Base-by-base conservation (phyloP, 345 rosid genomes). In the Alliaria petiolata region DNA sequence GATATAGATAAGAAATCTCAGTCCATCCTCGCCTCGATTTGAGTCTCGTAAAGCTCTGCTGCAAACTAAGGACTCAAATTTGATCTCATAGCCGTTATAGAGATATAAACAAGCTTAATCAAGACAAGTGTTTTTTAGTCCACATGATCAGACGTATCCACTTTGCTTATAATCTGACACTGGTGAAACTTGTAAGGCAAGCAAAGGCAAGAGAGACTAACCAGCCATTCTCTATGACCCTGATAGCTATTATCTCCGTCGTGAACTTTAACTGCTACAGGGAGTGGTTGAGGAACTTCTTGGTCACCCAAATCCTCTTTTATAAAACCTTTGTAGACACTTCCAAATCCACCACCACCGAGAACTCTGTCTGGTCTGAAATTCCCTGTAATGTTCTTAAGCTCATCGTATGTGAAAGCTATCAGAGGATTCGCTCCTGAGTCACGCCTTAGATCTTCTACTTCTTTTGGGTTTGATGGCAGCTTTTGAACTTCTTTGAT, bases 161-260 rank as follows among this genome's bases (percentile, higher is more conserved):
- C n/a, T n/a, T n/a, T n/a, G n/a, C n/a, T n/a, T n/a, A n/a, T n/a
- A n/a, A n/a, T n/a, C 33, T 66, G 26, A 1, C 45, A 6, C n/a
- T n/a, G 38, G 7, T 62, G 59, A 57, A 42, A 62, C 65, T 59
- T 67, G 56, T 15, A 31, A 11, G 28, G 14, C 59, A 75, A 36
- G 75, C 6, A 70, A 34, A 38, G 15, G 10, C 63, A 7, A 39
- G 53, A 69, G 54, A 63, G 61, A 46, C 61, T 67, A 84, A 95
- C 99, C 89, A 95, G 96, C 99, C 99, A 95, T 84, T 95, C 99
- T 50, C 95, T 82, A 74, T 95, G 99, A 51, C 99, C 99, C 54
- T 95, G 99, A 68, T 35, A 81, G 76, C 99, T 95, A 62, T 95
- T 89, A 58, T 87, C 87, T 3, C 99, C 97, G 34, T 87, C 99